Evolutionary conservation across 164 flowering plant genomes (phyloP).

Genomic region (Brasenia schreberi): DNA sequence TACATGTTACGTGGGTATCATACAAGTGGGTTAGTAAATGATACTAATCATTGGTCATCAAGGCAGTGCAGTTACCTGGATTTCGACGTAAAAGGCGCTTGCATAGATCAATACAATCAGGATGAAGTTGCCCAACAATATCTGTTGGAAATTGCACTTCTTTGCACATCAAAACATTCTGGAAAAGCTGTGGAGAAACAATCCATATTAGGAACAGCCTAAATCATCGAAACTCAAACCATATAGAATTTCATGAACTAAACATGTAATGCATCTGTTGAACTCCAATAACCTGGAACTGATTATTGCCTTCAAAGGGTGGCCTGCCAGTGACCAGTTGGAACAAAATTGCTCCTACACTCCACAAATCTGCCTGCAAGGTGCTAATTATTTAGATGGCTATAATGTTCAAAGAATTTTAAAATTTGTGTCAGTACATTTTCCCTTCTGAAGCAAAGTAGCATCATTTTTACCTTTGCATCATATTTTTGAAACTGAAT

Average conservation of each 20-base stretch:
- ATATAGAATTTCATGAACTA: neutral
- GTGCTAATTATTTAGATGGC: neutral
- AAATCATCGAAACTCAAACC: neutral
- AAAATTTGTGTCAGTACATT: too few species aligned
- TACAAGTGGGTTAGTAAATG: too few species aligned
- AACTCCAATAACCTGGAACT: constrained; percentile 28
- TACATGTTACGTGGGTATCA: too few species aligned
- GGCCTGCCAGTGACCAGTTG: constrained; percentile 53
- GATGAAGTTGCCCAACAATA: constrained; percentile 25
- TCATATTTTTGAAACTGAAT: constrained; percentile 46
- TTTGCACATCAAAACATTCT: constrained; percentile 32
- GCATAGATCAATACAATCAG: constrained; percentile 45
- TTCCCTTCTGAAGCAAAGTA: too few species aligned
- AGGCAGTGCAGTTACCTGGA: constrained; percentile 25
- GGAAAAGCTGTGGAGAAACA: constrained; percentile 34
- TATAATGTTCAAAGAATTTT: too few species aligned
- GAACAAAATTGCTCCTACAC: constrained; percentile 53
- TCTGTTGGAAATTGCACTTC: constrained; percentile 40
- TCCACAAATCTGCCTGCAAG: constrained; percentile 63
- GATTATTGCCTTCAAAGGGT: constrained; percentile 46
- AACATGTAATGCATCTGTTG: neutral
- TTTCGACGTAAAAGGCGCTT: constrained; percentile 42
- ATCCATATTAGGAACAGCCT: neutral
- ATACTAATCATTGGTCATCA: neutral
- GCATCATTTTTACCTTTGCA: constrained; percentile 31